A percentile compares a stretch with the other conserved stretches of the same genome.
phyloP scores from a whole-genome alignment of 768 basidiomycete species.

The Lactarius evosmus region DNA sequence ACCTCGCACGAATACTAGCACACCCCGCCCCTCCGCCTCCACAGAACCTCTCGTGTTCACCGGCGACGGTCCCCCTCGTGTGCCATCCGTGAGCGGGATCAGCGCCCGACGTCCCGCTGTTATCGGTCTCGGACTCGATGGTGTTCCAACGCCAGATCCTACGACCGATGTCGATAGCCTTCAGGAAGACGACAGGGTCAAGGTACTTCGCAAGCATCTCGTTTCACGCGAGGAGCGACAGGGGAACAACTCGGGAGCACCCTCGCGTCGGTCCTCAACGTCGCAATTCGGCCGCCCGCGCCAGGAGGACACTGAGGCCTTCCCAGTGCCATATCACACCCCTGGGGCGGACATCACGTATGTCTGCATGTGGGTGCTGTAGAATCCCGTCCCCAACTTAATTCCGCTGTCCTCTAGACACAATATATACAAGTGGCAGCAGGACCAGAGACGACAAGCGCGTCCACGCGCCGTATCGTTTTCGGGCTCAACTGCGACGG shows the following conservation, averaged over 20 bases:
- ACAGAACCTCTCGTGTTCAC: slow-evolving; percentile 22
- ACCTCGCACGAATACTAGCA: slow-evolving; percentile 41
- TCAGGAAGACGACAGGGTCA: slow-evolving; percentile 80
- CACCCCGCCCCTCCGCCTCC: slow-evolving; percentile 29
- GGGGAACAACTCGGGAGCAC: slow-evolving; percentile 33
- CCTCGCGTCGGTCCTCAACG: slow-evolving; percentile 31
- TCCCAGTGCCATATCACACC: slow-evolving; percentile 86
- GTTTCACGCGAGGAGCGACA: slow-evolving; percentile 67
- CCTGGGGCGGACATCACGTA: slow-evolving; percentile 92
- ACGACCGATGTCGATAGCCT: slow-evolving; percentile 52
- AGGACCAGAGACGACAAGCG: slow-evolving; percentile 58
- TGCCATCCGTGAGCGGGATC: slow-evolving; percentile 38
- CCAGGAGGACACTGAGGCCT: slow-evolving; percentile 59
- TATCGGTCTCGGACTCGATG: slow-evolving; percentile 26
- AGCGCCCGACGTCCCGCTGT: slow-evolving; percentile 37
- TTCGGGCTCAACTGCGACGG: slow-evolving; percentile 48
- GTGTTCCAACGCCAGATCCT: slow-evolving; percentile 33
- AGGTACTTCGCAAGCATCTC: slow-evolving; percentile 75
- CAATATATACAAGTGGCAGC: slow-evolving; percentile 94
- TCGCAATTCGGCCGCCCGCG: slow-evolving; percentile 31
- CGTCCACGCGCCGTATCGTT: slow-evolving; percentile 72
- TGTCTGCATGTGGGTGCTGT: slow-evolving; percentile 36
- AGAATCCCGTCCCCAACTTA: neutral
- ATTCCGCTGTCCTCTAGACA: slow-evolving; percentile 46
- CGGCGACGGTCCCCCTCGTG: slow-evolving; percentile 21